Evolutionary conservation across 768 basidiomycete species (phyloP).

Genomic region (Thelephora ganbajun): DNA sequence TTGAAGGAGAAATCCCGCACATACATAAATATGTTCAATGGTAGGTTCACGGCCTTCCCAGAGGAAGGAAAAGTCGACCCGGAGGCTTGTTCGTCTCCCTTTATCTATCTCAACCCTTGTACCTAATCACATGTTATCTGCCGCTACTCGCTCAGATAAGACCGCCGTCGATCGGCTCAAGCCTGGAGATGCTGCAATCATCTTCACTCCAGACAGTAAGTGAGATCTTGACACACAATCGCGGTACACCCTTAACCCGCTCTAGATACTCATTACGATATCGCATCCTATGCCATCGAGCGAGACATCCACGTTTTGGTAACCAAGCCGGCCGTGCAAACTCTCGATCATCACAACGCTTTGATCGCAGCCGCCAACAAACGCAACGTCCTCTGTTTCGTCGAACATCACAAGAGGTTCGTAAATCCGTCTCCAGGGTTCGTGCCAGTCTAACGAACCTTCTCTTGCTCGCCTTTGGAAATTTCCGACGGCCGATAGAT

Average conservation of each 20-base stretch:
- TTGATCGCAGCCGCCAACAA: slow-evolving; percentile 66
- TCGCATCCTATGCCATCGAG: slow-evolving; percentile 78
- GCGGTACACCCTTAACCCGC: not conserved
- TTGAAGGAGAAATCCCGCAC: not conserved
- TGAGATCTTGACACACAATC: slow-evolving; percentile 2
- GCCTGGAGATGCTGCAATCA: slow-evolving; percentile 79
- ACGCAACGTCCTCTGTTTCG: slow-evolving; percentile 76
- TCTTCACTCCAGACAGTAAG: slow-evolving; percentile 87
- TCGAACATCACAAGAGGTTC: slow-evolving; percentile 88
- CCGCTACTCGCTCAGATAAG: slow-evolving; percentile 43
- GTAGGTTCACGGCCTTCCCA: slow-evolving; percentile 70
- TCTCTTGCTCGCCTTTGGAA: not conserved
- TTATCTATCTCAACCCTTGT: slow-evolving; percentile 1
- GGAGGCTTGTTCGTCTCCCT: slow-evolving; percentile 59
- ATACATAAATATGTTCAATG: not conserved
- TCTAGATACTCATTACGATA: slow-evolving; percentile 70
- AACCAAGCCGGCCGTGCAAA: slow-evolving; percentile 86
- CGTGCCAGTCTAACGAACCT: too few relatives aligned
- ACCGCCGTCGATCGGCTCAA: slow-evolving; percentile 62
- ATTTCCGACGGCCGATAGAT: slow-evolving; percentile 25
- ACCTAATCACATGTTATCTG: slow-evolving; percentile 1
- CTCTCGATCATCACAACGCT: slow-evolving; percentile 68
- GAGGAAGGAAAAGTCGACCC: slow-evolving; percentile 53
- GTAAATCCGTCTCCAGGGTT: slow-evolving; percentile 3
- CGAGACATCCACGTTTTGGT: slow-evolving; percentile 78